A percentile compares a stretch with the other conserved stretches of the same genome.
Evolutionary conservation across 2,329 filamentous ascomycete genomes (phyloP).

Genomic region (Pseudogymnoascus sp.): DNA sequence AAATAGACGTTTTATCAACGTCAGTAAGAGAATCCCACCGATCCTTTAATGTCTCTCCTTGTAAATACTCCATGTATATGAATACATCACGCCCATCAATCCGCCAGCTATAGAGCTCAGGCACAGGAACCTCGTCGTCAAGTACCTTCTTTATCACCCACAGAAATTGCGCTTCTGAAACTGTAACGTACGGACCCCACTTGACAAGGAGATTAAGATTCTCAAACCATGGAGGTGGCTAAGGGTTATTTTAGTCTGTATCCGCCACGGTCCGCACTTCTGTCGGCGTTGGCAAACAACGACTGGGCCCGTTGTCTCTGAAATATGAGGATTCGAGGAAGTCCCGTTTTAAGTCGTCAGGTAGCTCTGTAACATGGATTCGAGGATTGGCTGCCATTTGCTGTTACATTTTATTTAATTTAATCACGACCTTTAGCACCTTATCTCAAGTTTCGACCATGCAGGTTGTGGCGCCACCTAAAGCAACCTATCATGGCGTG

Average conservation of each 20-base stretch:
- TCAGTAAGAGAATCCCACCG: neutral
- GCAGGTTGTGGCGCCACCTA: no score
- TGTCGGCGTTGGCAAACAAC: neutral
- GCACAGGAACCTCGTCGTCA: constrained; percentile 27
- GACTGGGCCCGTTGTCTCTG: neutral
- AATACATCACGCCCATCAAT: constrained; percentile 1
- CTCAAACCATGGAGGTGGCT: constrained; percentile 26
- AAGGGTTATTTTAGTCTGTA: neutral
- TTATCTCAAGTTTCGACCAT: no score
- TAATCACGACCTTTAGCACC: no score
- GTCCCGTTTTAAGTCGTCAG: neutral
- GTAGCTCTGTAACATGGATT: neutral
- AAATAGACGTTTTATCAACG: neutral
- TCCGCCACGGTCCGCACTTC: neutral
- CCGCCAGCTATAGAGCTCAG: constrained; percentile 32
- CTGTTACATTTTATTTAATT: no score
- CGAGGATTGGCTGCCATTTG: no score
- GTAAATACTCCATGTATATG: neutral
- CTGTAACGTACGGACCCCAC: constrained; percentile 23
- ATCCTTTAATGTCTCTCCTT: neutral
- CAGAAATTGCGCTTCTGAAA: constrained; percentile 29
- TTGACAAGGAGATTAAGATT: constrained; percentile 31
- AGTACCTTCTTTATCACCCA: constrained; percentile 25
- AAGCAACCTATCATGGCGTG: no score
- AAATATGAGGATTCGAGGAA: constrained; percentile 10